Base-by-base conservation (phyloP, 2,329 filamentous ascomycete genomes). In the Diaporthe aspalathi region DNA sequence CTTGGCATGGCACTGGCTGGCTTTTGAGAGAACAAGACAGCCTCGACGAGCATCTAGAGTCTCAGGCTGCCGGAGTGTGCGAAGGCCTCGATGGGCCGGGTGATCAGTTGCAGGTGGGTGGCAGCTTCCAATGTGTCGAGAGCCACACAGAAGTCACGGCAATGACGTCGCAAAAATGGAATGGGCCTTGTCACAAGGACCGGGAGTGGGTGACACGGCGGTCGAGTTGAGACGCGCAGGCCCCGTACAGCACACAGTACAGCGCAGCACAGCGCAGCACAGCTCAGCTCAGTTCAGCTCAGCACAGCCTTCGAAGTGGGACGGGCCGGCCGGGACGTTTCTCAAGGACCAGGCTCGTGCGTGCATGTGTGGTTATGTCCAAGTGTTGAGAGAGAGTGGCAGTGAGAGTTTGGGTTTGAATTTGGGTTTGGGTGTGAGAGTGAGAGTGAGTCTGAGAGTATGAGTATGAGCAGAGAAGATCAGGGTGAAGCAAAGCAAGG, bases 1-100 rank as follows among this genome's bases (percentile, higher is more conserved):
- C 49, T 50, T 72, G 54, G 65, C 71, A 72, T 72, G 68, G 68
- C 54, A 54, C 63, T 65, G 63, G 56, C 40, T 65, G 68, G 53
- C 38, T 65, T 50, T 65, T 54, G 57, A 57, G 22, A 47, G 43
- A 68, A 20, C 43, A 52, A 32, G 29, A 62, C 54, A 50, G 50
- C 12, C 22, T 62, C 38, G 49, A 67, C 52, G 60, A 70, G 53
- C 60, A 70, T 68, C 53, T 27, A 52, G 45, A 57, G 32, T 27
- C 6, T 43, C 53, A 29, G 52, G 40, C 53, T 60, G 52, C 52
- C 47, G 24, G 35, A 27, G n/a, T 45, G 53, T 40, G 22, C 43
- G 47, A 60, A n/a, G 29, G 54, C 32, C 66, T 60, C 50, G 32
- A 43, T 17, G 16, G 52, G 27, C 20, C 52, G 14, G 32, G 16